phyloP scores from a whole-genome alignment of 805 yeast species.

The Candida ascalaphidarum region DNA sequence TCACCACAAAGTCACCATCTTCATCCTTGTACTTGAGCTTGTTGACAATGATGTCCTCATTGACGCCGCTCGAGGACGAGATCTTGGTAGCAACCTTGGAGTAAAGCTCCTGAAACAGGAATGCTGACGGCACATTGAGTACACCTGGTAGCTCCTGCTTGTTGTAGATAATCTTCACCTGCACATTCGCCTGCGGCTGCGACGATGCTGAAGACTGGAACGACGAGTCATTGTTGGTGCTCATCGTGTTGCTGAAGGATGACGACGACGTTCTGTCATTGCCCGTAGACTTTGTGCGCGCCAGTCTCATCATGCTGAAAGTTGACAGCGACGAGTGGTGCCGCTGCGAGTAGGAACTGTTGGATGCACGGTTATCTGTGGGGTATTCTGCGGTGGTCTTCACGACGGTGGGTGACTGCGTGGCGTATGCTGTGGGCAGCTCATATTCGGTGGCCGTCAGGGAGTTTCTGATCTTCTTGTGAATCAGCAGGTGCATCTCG shows the following conservation, averaged over 20 bases:
- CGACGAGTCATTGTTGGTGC: constrained; percentile 9
- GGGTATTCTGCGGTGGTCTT: not conserved
- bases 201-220: constrained; percentile 7
- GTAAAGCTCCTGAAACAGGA: constrained; percentile 45
- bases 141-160: constrained; percentile 18
- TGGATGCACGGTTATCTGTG: not conserved
- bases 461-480: constrained; percentile 26
- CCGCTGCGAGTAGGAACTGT: constrained; percentile 20
- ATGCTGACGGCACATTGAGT: constrained; percentile 17
- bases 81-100: constrained; percentile 48
- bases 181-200: constrained; percentile 5
- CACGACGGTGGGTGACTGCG: constrained; percentile 8
- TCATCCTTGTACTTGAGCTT: constrained; percentile 83
- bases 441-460: constrained; percentile 18
- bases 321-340: constrained; percentile 36
- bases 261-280: constrained; percentile 4
- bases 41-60: constrained; percentile 41
- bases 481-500: constrained; percentile 32
- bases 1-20: constrained; percentile 87
- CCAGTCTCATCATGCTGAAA: constrained; percentile 34
- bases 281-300: constrained; percentile 13
- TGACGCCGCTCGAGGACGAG: constrained; percentile 42
- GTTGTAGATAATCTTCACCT: constrained; percentile 24
- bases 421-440: constrained; percentile 9
- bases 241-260: constrained; percentile 1